Conservation (phyloP, 495 filamentous ascomycete species). For the Aspergillus wentii region DNA sequence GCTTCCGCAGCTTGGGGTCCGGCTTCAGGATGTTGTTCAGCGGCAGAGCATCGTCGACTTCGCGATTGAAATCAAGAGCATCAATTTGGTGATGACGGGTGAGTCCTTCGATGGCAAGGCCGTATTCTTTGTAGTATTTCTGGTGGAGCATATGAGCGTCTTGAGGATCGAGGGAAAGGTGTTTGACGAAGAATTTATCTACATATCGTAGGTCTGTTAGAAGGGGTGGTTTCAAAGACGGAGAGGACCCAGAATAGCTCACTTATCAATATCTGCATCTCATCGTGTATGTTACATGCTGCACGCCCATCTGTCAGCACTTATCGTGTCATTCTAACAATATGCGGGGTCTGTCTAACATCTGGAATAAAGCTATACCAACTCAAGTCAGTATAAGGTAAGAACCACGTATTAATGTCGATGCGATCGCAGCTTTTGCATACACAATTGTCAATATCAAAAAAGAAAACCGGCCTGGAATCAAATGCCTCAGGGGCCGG, state of each 20-base stretch:
- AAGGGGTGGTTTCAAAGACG: too few relatives aligned
- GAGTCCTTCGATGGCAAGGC: constrained; percentile 91
- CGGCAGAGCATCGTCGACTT: constrained; percentile 93
- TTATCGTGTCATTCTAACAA: not conserved
- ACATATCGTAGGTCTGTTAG: not conserved
- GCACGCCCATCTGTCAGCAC: constrained; percentile 1
- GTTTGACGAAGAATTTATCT: constrained; percentile 76
- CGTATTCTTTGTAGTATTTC: constrained; percentile 93
- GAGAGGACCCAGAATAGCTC: constrained; percentile 9
- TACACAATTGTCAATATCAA: constrained; percentile 98
- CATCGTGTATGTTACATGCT: constrained; percentile 67
- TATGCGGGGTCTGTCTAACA: constrained; percentile 22
- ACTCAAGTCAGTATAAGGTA: constrained; percentile 8
- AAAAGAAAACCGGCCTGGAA: constrained; percentile 66
- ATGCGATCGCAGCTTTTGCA: constrained; percentile 19
- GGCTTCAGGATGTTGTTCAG: constrained; percentile 78
- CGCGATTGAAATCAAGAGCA: constrained; percentile 85
- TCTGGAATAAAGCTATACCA: constrained; percentile 49
- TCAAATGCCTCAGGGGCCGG: constrained; percentile 17
- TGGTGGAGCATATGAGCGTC: constrained; percentile 79
- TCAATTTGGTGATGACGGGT: constrained; percentile 94
- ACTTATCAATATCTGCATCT: constrained; percentile 67
- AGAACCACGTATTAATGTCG: not conserved
- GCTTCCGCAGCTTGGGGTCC: constrained; percentile 63
- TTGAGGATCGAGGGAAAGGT: constrained; percentile 64